Evolutionary conservation across 352 stramenopile species (phyloP), one percentile per base, ranked within the genome.

Genomic region (Phytophthora hibernalis): DNA sequence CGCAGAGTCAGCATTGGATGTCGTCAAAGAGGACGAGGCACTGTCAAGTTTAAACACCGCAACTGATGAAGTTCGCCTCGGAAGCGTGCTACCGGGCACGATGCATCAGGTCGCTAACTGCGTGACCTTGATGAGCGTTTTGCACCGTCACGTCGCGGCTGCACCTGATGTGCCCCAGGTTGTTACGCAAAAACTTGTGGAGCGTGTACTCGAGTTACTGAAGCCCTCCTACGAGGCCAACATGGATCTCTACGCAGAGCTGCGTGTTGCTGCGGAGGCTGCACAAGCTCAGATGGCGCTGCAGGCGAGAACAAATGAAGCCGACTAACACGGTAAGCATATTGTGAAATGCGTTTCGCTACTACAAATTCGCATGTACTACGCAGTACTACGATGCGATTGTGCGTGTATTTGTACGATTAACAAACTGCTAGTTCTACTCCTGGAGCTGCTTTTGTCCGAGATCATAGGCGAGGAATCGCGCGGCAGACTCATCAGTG

Each of bases 181-280:
- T 30, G 67, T 90, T 37, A 85, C 79, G 38, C 80, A 89, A 26
- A 92, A 85, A 58, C 72, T 92, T 13, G 70, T 86, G 38, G 79
- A 82, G 22, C 79, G 84, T 33, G 65, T 90, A n/a, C 65, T 92
- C 11, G 84, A 91, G 56, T 33, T 88, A 20, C 64, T 92, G 2
- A 75, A 80, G 21, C 84, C 84, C 6, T 68, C 53, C 2, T 64
- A 89, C 59, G 77, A 77, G 9, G 70, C 66, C 8, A 92, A 92
- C 50, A 73, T 88, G 72, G 84, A 91, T 60, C 65, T 92, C 6
- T 91, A 89, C 57, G 55, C 72, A 10, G 84, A 92, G 54, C 65
- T 92, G 20, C 48, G 61, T 44, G 42, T 62, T 37, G 62, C 70
- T 13, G 61, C 65, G 3, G 71, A 87, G 56, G 64, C 62, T 35